Base-by-base conservation (phyloP, 2,329 filamentous ascomycete genomes). In the Colletotrichum sp. region DNA sequence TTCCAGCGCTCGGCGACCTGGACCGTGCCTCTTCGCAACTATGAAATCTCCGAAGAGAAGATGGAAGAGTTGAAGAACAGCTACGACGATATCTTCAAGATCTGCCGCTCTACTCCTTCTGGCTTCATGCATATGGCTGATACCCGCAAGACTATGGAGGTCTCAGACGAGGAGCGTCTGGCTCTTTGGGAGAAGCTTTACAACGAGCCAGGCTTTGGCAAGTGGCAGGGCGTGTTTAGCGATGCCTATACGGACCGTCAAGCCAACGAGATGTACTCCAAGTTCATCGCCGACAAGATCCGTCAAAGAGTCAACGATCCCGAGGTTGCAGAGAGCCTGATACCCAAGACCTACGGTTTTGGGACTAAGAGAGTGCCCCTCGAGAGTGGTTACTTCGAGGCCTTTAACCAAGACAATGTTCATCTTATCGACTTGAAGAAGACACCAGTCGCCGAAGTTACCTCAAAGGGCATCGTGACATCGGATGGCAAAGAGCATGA, bases 331-430 rank as follows among this genome's bases (percentile, higher is more conserved):
- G 85, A 86, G 36, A 86, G 82, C 6, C 85, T 93, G 6, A 90
- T 91, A 79, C 85, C 91, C 0, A 93, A 94, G 81, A 73, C 65
- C 39, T 76, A 78, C 36, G 77, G 77, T 12, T 78, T 78, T 32
- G 76, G 76, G 5, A 78, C 77, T 7, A 62, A 73, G 8, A 88
- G 92, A 0, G 91, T 92, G 0, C 88, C 85, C 49, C 93, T 93
- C 81, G 90, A 91, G 81, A 90, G 93, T 79, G 86, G 88, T 4
- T 93, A 92, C 79, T 86, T 93, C 0, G 80, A 86, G 6, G 79
- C 88, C 0, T 94, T 93, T 86, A 94, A 94, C 82, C 80, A 80
- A 36, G 81, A 86, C 0, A 89, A 92, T 78, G 92, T 94, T 6
- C 86, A 86, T 13, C 87, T 94, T 0, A 84, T 94, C 16, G 90